Evolutionary conservation across 371 early-diverging fungal species (phyloP).

Genomic region (Mortierella sp.): DNA sequence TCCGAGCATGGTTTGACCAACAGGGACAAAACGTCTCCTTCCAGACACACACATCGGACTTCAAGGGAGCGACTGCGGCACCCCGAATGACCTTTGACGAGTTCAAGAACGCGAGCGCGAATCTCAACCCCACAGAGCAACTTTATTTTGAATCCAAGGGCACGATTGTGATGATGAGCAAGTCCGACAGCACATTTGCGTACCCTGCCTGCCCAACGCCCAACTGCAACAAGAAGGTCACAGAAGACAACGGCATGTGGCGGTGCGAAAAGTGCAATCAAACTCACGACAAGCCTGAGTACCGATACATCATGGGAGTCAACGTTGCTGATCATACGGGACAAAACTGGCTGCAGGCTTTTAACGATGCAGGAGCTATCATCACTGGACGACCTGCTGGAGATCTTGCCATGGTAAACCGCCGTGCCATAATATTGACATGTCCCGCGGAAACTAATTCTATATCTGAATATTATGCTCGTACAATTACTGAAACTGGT

Average conservation of each 20-base stretch:
- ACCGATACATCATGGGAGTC: conserved; percentile 83
- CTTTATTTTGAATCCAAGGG: conserved; percentile 45
- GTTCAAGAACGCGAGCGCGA: conserved; percentile 74
- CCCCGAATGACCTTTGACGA: conserved; percentile 73
- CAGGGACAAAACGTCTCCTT: conserved; percentile 51
- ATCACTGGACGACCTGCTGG: conserved; percentile 81
- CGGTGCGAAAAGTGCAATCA: conserved; percentile 94
- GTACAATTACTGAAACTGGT: neutral
- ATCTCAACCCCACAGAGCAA: conserved; percentile 50
- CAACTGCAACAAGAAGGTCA: conserved; percentile 92
- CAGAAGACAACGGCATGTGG: conserved; percentile 76
- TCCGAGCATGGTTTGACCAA: conserved; percentile 90
- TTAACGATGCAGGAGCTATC: conserved; percentile 82
- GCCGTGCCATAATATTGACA: too few species aligned
- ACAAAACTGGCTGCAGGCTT: conserved; percentile 84
- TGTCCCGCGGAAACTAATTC: too few species aligned
- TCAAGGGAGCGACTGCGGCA: conserved; percentile 50
- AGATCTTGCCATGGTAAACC: conserved; percentile 65
- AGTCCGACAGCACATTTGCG: conserved; percentile 30
- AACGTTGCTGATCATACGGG: conserved; percentile 85
- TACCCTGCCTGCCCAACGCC: conserved; percentile 91
- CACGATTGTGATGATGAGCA: conserved; percentile 50
- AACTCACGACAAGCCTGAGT: conserved; percentile 71
- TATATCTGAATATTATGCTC: too few species aligned
- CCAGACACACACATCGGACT: conserved; percentile 54